Base-by-base conservation (phyloP, 306 rosid genomes). In the Dalbergia cochinchinensis region DNA sequence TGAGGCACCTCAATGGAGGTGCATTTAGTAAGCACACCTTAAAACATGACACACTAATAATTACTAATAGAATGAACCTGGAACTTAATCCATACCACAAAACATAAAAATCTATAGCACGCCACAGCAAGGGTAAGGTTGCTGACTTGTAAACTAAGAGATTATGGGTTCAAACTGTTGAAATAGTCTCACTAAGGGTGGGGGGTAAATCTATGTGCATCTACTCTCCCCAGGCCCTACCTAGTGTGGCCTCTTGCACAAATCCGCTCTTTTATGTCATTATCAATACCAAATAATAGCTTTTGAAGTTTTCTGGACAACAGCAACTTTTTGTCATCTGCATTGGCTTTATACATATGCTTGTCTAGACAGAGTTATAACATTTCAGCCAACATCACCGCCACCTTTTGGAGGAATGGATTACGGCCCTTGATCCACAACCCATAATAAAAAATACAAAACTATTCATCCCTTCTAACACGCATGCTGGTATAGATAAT, bases 1-100 rank as follows among this genome's bases (percentile, higher is more conserved):
- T 4, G n/a, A 47, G 18, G 13, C 11, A 33, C 44, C 78, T 58
- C 20, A 66, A 2, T 20, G 35, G 14, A 33, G 31, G 41, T 31
- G 5, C 19, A 41, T 54, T 60, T 1, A 33, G 48, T 19, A 42
- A 41, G 47, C 47, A 65, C 42, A 26, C 31, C 11, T n/a, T 73
- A 34, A 45, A 69, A 62, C 8, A 34, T 22, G 45, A 44, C 5
- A 19, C 69, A 18, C 15, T 11, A 41, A 4, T 44, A 44, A 44
- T 19, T 14, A 41, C 61, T 34, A 42, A 53, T 51, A 31, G 6
- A 31, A 78, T 79, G 59, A 67, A 44, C 61, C 65, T 60, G 51
- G 45, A 69, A 70, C 37, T 63, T 10, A 14, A 13, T 14, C 47
- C 61, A 22, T 44, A 16, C 44, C 42, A 62, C 67, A 68, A 34